Evolutionary conservation across 2,329 filamentous ascomycete genomes (phyloP), one percentile per base, ranked within the genome.

Genomic region (Drechslera avenae): DNA sequence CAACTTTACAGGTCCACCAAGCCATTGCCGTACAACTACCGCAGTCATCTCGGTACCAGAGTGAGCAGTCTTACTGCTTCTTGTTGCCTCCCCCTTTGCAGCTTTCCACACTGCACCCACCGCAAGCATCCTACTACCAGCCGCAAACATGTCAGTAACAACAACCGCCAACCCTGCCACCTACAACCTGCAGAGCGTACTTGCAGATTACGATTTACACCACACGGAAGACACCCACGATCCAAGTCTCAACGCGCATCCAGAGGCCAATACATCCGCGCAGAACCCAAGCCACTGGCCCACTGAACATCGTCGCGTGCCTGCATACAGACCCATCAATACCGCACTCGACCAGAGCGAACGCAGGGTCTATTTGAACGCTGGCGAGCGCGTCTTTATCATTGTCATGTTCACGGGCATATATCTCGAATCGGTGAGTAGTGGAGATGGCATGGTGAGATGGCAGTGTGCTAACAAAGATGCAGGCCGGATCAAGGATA

Each of bases 401-500:
- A 64, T 71, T 16, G 66, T 78, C 0, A 83, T 83, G 80, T 79
- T 82, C 54, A 74, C 73, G 21, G 80, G 77, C 5, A 74, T 79
- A 10, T 72, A 70, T 56, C 59, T 77, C 39, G 76, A 79, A 60
- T 75, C 74, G 52, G 75, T 78, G 56, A 65, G 73, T 75, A 31
- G 26, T 16, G 10, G 6, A 7, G 10, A 10, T 28, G 6, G 21
- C 8, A 23, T 1, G 34, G 17, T 16, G 28, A 18, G 39, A 12
- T 31, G 36, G n/a, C n/a, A 33, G 19, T 39, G 31, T 17, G 40
- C 46, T 53, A 21, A 53, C 8, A 23, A 47, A 12, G 37, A 18
- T 43, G n/a, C 45, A 78, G 73, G 68, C 75, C 44, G 63, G 68
- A 6, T 73, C 76, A 3, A 73, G 78, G 34, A 47, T 79, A 1